Evolutionary conservation across 1,139 yeast genomes (phyloP).

Genomic region (Suhomyces chickasaworum): DNA sequence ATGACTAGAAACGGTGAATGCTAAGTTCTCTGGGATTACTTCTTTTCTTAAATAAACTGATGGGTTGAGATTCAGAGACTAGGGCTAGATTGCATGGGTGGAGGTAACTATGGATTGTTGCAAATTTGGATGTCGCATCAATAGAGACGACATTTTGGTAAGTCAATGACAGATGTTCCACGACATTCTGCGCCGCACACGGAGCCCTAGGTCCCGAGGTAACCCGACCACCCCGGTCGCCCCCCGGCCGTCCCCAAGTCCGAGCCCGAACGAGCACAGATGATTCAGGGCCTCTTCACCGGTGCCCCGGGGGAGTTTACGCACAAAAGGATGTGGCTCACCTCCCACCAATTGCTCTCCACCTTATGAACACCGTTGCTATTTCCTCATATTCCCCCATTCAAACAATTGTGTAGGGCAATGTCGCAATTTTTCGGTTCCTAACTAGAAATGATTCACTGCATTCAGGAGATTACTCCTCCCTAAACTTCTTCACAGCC

Average conservation of each 20-base stretch:
- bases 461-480: background rate
- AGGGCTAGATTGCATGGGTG: no score
- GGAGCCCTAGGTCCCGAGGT: slow-evolving; percentile 9
- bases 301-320: slow-evolving; percentile 4
- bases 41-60: no score
- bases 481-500: background rate
- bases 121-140: background rate
- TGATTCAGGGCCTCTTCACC: slow-evolving; percentile 1
- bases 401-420: background rate
- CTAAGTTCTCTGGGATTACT: no score
- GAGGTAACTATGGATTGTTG: background rate
- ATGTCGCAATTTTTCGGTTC: slow-evolving; percentile 7
- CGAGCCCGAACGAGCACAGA: slow-evolving; percentile 10
- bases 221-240: slow-evolving; percentile 6
- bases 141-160: background rate
- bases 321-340: slow-evolving; percentile 7
- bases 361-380: background rate
- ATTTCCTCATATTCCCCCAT: background rate
- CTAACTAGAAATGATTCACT: background rate
- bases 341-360: background rate
- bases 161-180: background rate
- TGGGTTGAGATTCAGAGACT: no score
- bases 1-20: no score
- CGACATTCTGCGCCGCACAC: slow-evolving; percentile 4
- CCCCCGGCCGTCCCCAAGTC: slow-evolving; percentile 9